These are phyloP conservation scores for Daldinia sp. DNA, from an alignment of 2,329 filamentous ascomycete genomes.

Conservation along the genomic window DNA sequence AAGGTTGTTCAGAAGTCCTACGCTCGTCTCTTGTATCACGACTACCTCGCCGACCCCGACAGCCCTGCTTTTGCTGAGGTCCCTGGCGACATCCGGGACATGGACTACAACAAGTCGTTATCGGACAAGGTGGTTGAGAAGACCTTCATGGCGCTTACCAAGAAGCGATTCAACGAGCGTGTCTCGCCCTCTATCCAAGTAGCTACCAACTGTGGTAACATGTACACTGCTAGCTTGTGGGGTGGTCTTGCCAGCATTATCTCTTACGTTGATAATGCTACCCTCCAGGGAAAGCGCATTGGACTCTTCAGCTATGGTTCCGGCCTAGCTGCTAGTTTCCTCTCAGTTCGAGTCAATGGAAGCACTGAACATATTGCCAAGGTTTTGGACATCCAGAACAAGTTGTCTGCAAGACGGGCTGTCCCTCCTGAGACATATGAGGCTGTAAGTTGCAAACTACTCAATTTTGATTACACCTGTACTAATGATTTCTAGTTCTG, in stretches of 20 bases:
- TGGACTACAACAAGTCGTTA: constrained; percentile 81
- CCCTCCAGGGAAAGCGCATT: constrained; percentile 75
- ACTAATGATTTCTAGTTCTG: constrained; percentile 67
- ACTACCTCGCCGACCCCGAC: constrained; percentile 77
- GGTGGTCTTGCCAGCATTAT: constrained; percentile 78
- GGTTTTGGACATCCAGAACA: constrained; percentile 73
- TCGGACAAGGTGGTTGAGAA: constrained; percentile 86
- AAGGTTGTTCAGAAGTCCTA: constrained; percentile 89
- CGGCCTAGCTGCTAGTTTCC: constrained; percentile 75
- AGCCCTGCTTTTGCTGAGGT: constrained; percentile 76
- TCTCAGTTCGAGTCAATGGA: constrained; percentile 76
- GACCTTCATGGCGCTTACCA: constrained; percentile 83
- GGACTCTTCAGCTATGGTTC: constrained; percentile 83
- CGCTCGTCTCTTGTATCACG: constrained; percentile 83
- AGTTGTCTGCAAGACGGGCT: constrained; percentile 70
- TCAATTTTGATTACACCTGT: not conserved
- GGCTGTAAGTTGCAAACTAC: constrained; percentile 61
- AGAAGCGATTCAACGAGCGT: constrained; percentile 84
- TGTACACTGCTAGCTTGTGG: constrained; percentile 77
- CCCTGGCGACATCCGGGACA: constrained; percentile 76
- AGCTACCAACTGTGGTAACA: constrained; percentile 77
- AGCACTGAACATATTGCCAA: constrained; percentile 73
- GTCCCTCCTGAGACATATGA: constrained; percentile 79
- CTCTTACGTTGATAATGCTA: constrained; percentile 67
- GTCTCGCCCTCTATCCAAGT: constrained; percentile 78